phyloP scores from a whole-genome alignment of 1,284 basidiomycete species.

The Ceratobasidium sp. region DNA sequence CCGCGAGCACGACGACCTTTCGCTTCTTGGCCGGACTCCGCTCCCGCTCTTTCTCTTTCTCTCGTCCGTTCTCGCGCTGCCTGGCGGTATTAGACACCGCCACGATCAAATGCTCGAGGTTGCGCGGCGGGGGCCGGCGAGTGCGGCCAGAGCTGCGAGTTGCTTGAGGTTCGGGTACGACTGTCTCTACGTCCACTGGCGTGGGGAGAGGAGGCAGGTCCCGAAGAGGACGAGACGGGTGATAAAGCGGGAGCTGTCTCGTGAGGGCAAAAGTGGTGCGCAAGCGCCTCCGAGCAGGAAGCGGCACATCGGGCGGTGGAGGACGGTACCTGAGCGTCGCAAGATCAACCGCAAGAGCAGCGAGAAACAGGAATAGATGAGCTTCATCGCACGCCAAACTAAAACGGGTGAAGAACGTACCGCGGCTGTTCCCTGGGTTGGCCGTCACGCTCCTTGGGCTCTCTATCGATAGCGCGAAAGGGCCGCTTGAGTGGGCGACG shows the following conservation, averaged over 20 bases:
- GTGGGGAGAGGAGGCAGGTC: constrained; percentile 27
- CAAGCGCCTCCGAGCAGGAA: constrained; percentile 17
- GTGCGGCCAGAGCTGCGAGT: constrained; percentile 37
- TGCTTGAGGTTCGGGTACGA: constrained; percentile 16
- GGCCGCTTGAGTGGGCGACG: constrained; percentile 40
- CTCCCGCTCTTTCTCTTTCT: constrained; percentile 27
- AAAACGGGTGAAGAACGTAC: constrained; percentile 5
- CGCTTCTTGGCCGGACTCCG: constrained; percentile 37
- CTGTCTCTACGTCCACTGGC: constrained; percentile 1
- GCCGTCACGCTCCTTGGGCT: constrained; percentile 29
- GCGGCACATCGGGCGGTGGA: constrained; percentile 34
- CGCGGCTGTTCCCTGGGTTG: constrained; percentile 36
- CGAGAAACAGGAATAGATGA: background rate
- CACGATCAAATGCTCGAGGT: constrained; percentile 39
- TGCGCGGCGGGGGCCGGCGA: constrained; percentile 33
- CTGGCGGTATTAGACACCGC: constrained; percentile 36
- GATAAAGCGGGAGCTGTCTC: constrained; percentile 32
- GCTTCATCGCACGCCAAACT: background rate
- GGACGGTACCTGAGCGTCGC: constrained; percentile 24
- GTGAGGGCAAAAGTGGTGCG: constrained; percentile 31
- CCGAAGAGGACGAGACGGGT: constrained; percentile 22
- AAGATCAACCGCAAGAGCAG: too few relatives aligned
- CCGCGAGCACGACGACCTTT: constrained; percentile 32
- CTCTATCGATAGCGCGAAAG: constrained; percentile 34
- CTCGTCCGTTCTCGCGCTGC: constrained; percentile 19